Conservation (phyloP, 192 early-diverging fungal genomes). For the Linnemannia hyalina region DNA sequence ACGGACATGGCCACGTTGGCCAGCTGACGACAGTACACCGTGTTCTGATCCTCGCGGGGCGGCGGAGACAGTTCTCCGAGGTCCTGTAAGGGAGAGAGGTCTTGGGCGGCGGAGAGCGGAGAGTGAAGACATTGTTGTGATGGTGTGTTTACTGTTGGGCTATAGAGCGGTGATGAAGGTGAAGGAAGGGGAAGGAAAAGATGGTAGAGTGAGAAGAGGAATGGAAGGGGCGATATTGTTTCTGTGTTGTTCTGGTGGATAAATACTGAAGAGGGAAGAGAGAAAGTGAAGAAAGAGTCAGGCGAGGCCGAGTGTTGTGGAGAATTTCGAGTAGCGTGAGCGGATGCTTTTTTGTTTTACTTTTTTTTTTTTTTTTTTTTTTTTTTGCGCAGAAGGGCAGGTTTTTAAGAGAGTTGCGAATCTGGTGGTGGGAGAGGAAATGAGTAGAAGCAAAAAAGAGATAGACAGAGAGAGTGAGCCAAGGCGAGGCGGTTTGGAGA, state of each 20-base stretch:
- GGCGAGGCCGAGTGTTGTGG: background rate
- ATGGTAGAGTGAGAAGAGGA: background rate
- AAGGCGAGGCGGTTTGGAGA: background rate
- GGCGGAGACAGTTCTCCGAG: background rate
- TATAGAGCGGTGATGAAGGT: background rate
- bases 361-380: background rate
- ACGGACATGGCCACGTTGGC: constrained; percentile 12
- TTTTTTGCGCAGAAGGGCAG: background rate
- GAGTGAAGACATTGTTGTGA: constrained; percentile 14
- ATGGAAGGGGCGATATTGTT: background rate
- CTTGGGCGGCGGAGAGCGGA: constrained; percentile 35
- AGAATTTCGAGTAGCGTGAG: background rate
- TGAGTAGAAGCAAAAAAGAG: background rate
- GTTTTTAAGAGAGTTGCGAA: background rate
- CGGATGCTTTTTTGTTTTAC: background rate
- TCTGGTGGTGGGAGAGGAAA: background rate
- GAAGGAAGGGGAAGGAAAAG: background rate
- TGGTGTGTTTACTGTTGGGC: background rate
- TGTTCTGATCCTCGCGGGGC: background rate
- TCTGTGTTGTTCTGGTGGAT: background rate
- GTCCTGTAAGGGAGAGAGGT: constrained; percentile 19
- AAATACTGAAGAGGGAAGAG: background rate
- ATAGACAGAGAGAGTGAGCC: background rate
- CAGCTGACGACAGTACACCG: background rate
- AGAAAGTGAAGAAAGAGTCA: background rate